Evolutionary conservation across 345 rosid genomes (phyloP).

Genomic region (Euclidium syriacum): DNA sequence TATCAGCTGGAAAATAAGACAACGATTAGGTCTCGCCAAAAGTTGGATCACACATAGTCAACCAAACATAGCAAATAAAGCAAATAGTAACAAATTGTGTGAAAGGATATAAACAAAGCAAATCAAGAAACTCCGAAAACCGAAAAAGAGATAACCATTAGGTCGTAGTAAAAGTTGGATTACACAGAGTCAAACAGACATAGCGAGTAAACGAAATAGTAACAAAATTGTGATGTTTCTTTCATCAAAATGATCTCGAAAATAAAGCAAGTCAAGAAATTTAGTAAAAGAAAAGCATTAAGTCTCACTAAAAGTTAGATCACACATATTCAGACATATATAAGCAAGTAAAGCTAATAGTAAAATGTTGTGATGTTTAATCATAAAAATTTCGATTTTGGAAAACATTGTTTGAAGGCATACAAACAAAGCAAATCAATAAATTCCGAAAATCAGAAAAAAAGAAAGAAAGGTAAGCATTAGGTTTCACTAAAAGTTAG

Average conservation of each 20-base stretch:
- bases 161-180: constrained; percentile 4
- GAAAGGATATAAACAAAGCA: neutral
- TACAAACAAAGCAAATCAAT: constrained; percentile 4
- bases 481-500: constrained; percentile 5
- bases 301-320: constrained; percentile 5
- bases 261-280: too few relatives aligned
- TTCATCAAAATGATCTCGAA: too few relatives aligned
- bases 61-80: too few relatives aligned
- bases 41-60: too few relatives aligned
- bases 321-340: neutral
- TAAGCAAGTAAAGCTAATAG: constrained; percentile 1
- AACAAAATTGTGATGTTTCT: neutral
- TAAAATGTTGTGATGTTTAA: too few relatives aligned
- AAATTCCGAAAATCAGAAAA: neutral
- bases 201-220: too few relatives aligned
- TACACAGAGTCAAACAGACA: constrained; percentile 4
- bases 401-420: neutral
- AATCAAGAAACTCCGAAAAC: too few relatives aligned
- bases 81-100: too few relatives aligned
- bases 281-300: neutral
- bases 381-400: too few relatives aligned
- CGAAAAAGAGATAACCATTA: neutral
- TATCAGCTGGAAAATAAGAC: constrained; percentile 9
- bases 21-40: too few relatives aligned
- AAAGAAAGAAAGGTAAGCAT: neutral